Base-by-base conservation (phyloP, 1,284 basidiomycete genomes). In the Singerocomus inundabilis region DNA sequence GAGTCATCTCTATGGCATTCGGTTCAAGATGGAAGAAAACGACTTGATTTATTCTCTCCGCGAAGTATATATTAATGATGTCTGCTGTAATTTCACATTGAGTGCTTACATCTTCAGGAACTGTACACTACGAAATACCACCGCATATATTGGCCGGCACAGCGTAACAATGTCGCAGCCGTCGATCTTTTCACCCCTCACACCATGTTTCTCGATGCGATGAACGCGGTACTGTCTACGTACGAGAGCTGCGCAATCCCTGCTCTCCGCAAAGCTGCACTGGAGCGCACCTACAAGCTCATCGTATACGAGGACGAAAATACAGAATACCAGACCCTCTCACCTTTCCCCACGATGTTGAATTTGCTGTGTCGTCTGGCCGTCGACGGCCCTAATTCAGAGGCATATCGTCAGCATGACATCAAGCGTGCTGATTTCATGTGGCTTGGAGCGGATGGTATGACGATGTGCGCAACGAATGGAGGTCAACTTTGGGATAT, bases 391-490 rank as follows among this genome's bases (percentile, higher is more conserved):
- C 26, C 75, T 1, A 82, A 89, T 46, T 82, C 79, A 60, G 78
- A 85, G 9, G 88, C 85, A 0, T 91, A 87, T 71, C 82, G 81
- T 58, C 75, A 76, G 52, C 95, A 98, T 62, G 75, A 82, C 49
- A 73, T 79, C 44, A 88, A 84, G 61, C 80, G 94, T 6, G 79
- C 82, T 30, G 96, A 99, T 67, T 98, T 99, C 70, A 82, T 98
- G 79, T 99, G 97, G 96, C 72, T 98, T 55, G 80, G 86, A 2
- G 72, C 76, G 24, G 89, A 97, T 54, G 96, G 96, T 5, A 84
- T 98, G 83, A 89, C 93, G 84, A 93, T 97, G 88, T 87, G 84
- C 56, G 96, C 96, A 24, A 98, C 95, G 51, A 98, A 98, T 62
- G 92, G 92, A n/a, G 85, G 81, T 58, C 93, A 96, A 70, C 74